Conservation (phyloP, 2,329 filamentous ascomycete species). For the Xylariaceae sp. region DNA sequence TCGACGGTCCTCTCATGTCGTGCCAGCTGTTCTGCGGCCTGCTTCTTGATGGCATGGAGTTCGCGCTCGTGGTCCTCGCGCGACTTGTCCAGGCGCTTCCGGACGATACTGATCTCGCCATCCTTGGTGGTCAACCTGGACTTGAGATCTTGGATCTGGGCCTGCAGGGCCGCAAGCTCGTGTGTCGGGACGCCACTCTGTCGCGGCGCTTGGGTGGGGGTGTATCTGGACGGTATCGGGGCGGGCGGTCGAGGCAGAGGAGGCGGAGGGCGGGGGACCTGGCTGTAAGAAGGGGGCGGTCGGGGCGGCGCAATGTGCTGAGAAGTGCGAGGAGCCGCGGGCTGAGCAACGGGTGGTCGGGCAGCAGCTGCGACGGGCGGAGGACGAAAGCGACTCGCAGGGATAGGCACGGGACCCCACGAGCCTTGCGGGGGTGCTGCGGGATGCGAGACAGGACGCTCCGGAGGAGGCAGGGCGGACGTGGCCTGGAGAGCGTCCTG, state of each 20-base stretch:
- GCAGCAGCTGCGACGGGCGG: conserved; percentile 8
- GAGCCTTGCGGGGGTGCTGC: conserved; percentile 7
- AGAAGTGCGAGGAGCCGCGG: conserved; percentile 8
- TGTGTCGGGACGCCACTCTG: conserved; percentile 21
- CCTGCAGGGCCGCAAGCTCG: conserved; percentile 40
- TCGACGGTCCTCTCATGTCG: conserved; percentile 59
- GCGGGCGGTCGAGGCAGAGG: conserved; percentile 21
- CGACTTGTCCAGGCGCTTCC: conserved; percentile 58
- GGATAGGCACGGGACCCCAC: conserved; percentile 17
- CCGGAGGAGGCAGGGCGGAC: conserved; percentile 20
- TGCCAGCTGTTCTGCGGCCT: conserved; percentile 55
- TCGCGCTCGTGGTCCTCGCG: conserved; percentile 56
- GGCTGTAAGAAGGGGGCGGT: conserved; percentile 29
- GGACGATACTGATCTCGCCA: conserved; percentile 69
- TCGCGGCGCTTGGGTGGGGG: conserved; percentile 24
- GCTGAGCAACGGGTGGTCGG: conserved; percentile 4
- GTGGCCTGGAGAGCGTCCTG: conserved; percentile 37
- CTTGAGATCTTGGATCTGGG: conserved; percentile 45
- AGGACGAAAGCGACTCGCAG: conserved; percentile 16
- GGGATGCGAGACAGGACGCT: conserved; percentile 5
- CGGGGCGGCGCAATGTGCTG: conserved; percentile 10
- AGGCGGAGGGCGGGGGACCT: conserved; percentile 30
- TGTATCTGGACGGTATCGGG: conserved; percentile 27
- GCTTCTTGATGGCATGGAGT: conserved; percentile 52
- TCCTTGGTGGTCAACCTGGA: conserved; percentile 53